These are phyloP conservation scores for Botrytis fragariae DNA, from an alignment of 2,329 filamentous ascomycete species.

Conservation along the genomic window DNA sequence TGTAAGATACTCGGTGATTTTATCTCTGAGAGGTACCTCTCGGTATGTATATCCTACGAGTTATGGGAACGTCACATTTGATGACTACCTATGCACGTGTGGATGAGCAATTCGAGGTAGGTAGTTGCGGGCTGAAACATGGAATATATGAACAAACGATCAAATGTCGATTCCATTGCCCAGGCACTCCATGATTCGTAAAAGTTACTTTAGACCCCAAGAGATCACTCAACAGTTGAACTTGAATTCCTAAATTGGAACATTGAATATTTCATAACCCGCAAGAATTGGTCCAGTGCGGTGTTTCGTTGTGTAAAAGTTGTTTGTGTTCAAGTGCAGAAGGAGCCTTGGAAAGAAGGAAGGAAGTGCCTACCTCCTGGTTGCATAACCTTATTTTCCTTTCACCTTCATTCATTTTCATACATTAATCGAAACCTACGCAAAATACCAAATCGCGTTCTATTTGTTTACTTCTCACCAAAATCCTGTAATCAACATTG, in stretches of 20 bases:
- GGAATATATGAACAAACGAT: background rate
- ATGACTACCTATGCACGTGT: background rate
- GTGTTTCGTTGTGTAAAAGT: background rate
- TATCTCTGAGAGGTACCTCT: background rate
- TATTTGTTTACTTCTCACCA: background rate
- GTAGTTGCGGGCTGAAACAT: background rate
- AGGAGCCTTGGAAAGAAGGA: background rate
- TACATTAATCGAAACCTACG: background rate
- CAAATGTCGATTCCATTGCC: background rate
- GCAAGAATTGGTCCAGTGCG: background rate
- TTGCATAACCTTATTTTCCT: no score
- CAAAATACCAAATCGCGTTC: background rate
- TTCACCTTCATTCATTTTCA: background rate
- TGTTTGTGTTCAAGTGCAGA: background rate
- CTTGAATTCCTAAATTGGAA: background rate
- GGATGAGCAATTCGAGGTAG: background rate
- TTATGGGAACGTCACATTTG: background rate
- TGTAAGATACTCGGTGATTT: background rate
- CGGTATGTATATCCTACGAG: background rate
- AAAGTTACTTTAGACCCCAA: background rate
- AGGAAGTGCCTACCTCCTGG: background rate
- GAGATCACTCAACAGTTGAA: background rate
- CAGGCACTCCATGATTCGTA: background rate
- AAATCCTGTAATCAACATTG: background rate
- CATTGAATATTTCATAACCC: accelerated